phyloP scores from a whole-genome alignment of 2,329 filamentous ascomycete species.

The Trichoderma koningiopsis region DNA sequence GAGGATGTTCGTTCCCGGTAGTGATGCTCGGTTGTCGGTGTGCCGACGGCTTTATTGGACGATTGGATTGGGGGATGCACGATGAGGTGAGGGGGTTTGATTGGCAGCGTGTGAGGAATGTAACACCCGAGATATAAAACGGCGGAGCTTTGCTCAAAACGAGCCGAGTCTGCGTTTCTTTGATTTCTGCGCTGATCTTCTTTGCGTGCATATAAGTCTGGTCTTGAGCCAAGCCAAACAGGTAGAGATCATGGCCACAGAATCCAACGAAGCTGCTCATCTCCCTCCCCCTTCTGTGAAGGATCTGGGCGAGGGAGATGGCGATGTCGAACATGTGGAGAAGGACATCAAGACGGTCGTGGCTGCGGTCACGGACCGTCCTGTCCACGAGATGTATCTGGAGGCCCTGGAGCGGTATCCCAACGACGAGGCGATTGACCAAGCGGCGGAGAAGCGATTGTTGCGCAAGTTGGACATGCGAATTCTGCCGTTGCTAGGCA shows the following conservation, averaged over 20 bases:
- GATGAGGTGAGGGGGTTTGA: conserved; percentile 9
- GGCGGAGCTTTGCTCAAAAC: background rate
- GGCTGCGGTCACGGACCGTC: conserved; percentile 30
- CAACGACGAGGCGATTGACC: conserved; percentile 42
- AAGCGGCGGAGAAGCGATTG: conserved; percentile 38
- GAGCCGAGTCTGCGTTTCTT: background rate
- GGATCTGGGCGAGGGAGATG: conserved; percentile 16
- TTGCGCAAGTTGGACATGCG: conserved; percentile 43
- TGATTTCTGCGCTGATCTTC: background rate
- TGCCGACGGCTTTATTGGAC: background rate
- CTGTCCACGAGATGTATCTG: conserved; percentile 37
- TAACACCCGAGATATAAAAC: conserved; percentile 10
- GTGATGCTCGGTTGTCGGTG: conserved; percentile 12
- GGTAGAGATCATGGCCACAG: conserved; percentile 2
- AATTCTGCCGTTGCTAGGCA: conserved; percentile 42
- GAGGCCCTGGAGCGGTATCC: conserved; percentile 43
- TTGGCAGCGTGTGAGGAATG: background rate
- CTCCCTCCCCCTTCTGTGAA: background rate
- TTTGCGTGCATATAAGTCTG: background rate
- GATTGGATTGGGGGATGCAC: background rate
- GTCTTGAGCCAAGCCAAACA: background rate
- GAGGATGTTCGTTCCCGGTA: background rate
- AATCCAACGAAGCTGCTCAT: conserved; percentile 6
- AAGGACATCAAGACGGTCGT: conserved; percentile 26
- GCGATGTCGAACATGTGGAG: conserved; percentile 29